Conservation (phyloP, 2,329 filamentous ascomycete genomes). For the Xylaria digitata region DNA sequence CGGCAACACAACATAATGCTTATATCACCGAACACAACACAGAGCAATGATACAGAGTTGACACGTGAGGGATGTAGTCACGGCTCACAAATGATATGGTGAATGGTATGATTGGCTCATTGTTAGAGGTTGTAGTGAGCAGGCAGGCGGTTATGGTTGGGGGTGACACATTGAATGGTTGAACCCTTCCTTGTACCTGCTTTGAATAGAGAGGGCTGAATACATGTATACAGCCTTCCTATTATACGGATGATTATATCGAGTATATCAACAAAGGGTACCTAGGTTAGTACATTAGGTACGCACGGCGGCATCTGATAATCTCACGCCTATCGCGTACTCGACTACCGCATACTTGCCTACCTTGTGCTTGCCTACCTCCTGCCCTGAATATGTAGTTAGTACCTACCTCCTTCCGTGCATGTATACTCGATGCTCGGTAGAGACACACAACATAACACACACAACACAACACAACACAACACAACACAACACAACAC, state of each 20-base stretch:
- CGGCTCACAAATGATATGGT: background rate
- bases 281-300: too few relatives aligned
- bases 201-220: background rate
- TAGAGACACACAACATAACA: too few relatives aligned
- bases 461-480: background rate
- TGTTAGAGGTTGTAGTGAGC: conserved; percentile 2
- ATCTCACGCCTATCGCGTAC: too few relatives aligned
- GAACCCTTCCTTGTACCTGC: conserved; percentile 2
- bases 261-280: background rate
- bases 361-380: too few relatives aligned
- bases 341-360: too few relatives aligned
- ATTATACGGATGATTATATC: background rate
- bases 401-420: too few relatives aligned
- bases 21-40: background rate
- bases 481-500: background rate
- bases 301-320: too few relatives aligned
- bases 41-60: background rate
- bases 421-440: too few relatives aligned
- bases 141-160: conserved; percentile 20
- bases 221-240: conserved; percentile 7
- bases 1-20: conserved; percentile 2
- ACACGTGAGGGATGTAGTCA: conserved; percentile 7
- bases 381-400: too few relatives aligned
- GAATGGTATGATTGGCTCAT: background rate
- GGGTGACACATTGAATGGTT: conserved; percentile 17